phyloP scores from a whole-genome alignment of 225 moss, liverwort and hornwort species.

The Marchantia polymorpha region DNA sequence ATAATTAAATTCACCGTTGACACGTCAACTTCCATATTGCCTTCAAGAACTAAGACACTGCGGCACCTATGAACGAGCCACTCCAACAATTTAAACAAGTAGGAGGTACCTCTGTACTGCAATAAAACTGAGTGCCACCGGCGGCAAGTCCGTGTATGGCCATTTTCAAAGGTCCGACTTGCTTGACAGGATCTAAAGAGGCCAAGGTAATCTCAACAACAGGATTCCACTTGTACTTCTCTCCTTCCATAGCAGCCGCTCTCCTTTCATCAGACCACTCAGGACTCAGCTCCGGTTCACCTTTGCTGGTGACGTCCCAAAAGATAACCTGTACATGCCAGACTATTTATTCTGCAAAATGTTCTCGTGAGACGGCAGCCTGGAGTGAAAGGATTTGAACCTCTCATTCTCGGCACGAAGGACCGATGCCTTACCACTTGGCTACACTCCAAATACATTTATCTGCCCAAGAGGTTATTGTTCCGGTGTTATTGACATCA shows the following conservation, averaged over 20 bases:
- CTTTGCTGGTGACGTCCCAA: conserved; percentile 73
- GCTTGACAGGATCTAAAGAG: conserved; percentile 38
- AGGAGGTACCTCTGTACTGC: conserved; percentile 78
- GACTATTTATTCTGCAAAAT: background rate
- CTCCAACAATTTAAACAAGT: background rate
- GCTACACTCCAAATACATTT: background rate
- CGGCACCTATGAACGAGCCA: background rate
- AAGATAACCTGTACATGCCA: conserved; percentile 61
- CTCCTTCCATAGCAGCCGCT: conserved; percentile 55
- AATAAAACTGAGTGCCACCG: conserved; percentile 49
- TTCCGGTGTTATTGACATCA: background rate
- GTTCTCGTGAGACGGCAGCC: background rate
- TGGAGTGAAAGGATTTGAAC: conserved; percentile 13
- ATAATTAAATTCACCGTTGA: background rate
- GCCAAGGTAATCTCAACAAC: conserved; percentile 53
- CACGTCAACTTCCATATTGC: too few relatives aligned
- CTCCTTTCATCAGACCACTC: conserved; percentile 81
- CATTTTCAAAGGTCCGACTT: conserved; percentile 76
- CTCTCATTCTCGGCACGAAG: background rate
- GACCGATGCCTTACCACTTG: conserved; percentile 14
- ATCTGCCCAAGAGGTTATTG: background rate
- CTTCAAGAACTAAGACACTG: background rate
- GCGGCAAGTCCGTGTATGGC: conserved; percentile 37
- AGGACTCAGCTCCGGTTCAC: conserved; percentile 45
- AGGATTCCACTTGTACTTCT: conserved; percentile 81